Conservation (phyloP, 257 asterid species). For the Solanum paucissectum region DNA sequence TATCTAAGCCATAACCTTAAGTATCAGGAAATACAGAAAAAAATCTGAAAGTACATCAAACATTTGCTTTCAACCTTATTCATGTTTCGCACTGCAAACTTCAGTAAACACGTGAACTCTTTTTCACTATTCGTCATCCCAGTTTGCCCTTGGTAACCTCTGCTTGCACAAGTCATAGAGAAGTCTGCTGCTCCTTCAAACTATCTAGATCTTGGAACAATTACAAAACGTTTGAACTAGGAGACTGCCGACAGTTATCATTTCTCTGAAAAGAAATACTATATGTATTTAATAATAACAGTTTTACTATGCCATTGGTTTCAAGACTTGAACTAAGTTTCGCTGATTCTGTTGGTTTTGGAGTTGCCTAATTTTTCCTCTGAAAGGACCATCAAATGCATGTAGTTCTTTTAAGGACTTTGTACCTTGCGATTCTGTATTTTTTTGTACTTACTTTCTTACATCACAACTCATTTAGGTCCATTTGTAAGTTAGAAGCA, state of each 20-base stretch:
- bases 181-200: neutral
- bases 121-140: neutral
- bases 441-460: neutral
- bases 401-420: neutral
- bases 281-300: neutral
- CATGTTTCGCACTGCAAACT: neutral
- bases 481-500: neutral
- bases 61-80: neutral
- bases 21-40: neutral
- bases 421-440: neutral
- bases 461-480: neutral
- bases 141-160: neutral
- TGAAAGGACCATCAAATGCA: neutral
- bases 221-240: neutral
- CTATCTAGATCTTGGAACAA: neutral
- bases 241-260: neutral
- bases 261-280: neutral
- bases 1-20: neutral
- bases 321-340: neutral
- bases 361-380: neutral
- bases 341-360: neutral
- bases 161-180: neutral
- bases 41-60: neutral
- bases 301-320: neutral
- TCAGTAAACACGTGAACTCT: neutral